Percentiles rank a stretch among this genome's conserved stretches.
Conservation (phyloP, 345 rosid species). For the Eucalyptus curtisii region DNA sequence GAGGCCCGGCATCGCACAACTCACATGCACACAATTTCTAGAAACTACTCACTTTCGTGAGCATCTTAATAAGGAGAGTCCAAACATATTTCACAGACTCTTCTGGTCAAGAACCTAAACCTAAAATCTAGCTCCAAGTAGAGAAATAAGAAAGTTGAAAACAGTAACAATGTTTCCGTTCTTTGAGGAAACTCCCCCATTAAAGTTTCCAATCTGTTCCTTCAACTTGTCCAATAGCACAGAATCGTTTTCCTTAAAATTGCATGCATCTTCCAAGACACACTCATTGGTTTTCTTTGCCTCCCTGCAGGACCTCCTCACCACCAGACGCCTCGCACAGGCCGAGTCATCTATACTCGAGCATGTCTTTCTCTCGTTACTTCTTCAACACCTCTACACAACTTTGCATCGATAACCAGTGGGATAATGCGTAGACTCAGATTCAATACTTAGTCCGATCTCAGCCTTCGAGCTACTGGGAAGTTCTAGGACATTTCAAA, state of each 20-base stretch:
- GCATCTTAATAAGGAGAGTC: neutral
- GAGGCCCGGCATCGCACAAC: fast-evolving
- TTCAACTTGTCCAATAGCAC: neutral
- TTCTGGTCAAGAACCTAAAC: neutral
- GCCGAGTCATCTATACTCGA: neutral
- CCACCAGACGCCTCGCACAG: neutral
- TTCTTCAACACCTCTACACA: neutral
- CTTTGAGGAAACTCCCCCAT: neutral
- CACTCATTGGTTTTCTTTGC: neutral
- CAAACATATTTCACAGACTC: fast-evolving
- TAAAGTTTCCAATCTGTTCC: neutral
- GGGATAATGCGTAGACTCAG: neutral
- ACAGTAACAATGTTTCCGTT: neutral
- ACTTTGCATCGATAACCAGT: neutral
- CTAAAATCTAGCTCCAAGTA: neutral
- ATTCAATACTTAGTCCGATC: neutral
- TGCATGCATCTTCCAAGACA: fast-evolving
- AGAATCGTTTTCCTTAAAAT: neutral
- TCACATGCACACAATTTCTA: neutral
- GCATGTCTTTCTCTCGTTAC: neutral
- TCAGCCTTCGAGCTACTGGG: fast-evolving
- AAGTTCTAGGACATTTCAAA: neutral
- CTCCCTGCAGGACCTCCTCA: neutral
- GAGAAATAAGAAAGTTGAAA: neutral
- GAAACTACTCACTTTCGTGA: neutral